phyloP scores from a whole-genome alignment of 345 rosid species.

The Eucalyptus pauciflora region DNA sequence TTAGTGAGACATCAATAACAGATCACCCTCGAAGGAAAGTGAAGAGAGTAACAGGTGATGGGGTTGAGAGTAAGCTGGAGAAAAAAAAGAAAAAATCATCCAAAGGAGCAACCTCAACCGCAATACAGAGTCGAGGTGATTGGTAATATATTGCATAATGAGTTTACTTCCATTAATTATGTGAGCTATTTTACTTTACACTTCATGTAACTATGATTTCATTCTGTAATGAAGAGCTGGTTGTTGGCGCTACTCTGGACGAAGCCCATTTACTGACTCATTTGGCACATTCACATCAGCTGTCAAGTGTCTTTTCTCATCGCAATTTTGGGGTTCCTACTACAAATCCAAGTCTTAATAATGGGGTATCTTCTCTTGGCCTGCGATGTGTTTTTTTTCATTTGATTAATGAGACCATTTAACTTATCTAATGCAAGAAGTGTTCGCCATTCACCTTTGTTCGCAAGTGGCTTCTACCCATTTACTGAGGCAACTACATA shows the following conservation, averaged over 20 bases:
- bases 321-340: background rate
- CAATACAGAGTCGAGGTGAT: background rate
- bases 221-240: background rate
- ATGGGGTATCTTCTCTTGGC: background rate
- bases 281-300: background rate
- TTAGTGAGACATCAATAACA: background rate
- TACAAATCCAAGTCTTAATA: background rate
- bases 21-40: background rate
- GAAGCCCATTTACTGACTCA: background rate
- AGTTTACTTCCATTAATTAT: background rate
- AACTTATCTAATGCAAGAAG: background rate
- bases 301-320: background rate
- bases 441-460: background rate
- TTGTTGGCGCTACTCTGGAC: background rate
- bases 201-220: background rate
- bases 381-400: background rate
- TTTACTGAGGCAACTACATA: background rate
- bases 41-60: background rate
- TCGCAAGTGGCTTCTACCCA: background rate
- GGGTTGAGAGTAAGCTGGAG: background rate
- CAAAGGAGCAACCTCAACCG: background rate
- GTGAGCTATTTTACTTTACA: background rate
- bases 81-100: background rate
- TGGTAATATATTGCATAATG: background rate
- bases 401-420: background rate